Percentiles rank a stretch among this genome's conserved stretches.
Conservation (phyloP, 202 grass and related monocot species). For the Miscanthus sacchariflorus region DNA sequence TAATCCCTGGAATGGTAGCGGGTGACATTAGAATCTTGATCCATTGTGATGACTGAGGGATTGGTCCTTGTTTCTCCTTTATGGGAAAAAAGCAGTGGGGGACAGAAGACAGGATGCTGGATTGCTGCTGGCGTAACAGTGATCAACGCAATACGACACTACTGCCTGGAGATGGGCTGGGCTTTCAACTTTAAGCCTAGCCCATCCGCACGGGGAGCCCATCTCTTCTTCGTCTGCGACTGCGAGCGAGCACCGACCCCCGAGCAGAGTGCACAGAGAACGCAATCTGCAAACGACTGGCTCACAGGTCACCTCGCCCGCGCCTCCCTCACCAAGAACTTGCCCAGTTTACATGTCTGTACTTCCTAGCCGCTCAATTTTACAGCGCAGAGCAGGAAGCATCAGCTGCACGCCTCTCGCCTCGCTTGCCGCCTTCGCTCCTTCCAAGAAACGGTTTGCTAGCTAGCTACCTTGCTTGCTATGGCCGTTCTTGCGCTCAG, state of each 20-base stretch:
- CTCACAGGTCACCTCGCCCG: slow-evolving; percentile 10
- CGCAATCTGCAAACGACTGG: slow-evolving; percentile 40
- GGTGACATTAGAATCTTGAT: background rate
- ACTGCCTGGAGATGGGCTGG: background rate
- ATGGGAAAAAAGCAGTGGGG: background rate
- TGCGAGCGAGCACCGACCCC: too few species aligned
- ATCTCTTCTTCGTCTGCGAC: background rate
- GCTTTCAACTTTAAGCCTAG: background rate
- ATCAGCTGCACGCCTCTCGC: background rate
- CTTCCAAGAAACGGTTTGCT: background rate
- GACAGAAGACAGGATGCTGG: background rate
- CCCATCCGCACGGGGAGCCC: background rate
- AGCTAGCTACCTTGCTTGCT: background rate
- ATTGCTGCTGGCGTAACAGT: slow-evolving; percentile 17
- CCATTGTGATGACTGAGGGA: background rate
- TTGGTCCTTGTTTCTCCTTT: background rate
- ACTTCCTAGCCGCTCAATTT: slow-evolving; percentile 25
- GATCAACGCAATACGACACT: slow-evolving; percentile 10
- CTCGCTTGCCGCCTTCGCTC: background rate
- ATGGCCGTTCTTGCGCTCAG: slow-evolving; percentile 43
- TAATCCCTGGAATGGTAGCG: background rate
- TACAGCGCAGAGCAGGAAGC: background rate
- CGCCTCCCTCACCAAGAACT: background rate
- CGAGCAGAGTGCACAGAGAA: background rate
- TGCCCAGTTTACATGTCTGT: background rate